Conservation (phyloP, 2,329 filamentous ascomycete species). For the Cercospora beticola region DNA sequence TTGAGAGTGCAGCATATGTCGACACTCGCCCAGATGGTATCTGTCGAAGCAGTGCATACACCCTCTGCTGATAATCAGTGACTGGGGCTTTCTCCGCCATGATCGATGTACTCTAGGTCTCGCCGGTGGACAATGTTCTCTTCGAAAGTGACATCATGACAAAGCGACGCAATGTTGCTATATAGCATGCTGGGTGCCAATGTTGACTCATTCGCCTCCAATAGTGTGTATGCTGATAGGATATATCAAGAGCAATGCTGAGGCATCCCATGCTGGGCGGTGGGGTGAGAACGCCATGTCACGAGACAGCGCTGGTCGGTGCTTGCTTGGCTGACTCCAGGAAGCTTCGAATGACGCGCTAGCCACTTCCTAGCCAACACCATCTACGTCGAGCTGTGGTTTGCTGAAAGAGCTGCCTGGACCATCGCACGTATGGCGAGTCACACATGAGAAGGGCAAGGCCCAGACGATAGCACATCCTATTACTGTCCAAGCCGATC, state of each 20-base stretch:
- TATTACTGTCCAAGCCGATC: not conserved
- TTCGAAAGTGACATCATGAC: not conserved
- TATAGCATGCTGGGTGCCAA: not conserved
- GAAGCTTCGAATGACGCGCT: slow-evolving; percentile 5
- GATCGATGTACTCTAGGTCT: not conserved
- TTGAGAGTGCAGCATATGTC: slow-evolving; percentile 69
- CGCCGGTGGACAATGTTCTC: too few relatives aligned
- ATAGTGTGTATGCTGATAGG: not conserved
- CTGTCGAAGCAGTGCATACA: slow-evolving; percentile 73
- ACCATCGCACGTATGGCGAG: slow-evolving; percentile 4
- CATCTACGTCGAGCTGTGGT: not conserved
- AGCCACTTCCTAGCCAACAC: slow-evolving; percentile 3
- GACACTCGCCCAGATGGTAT: slow-evolving; percentile 74
- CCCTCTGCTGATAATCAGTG: slow-evolving; percentile 35
- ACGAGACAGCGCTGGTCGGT: not conserved
- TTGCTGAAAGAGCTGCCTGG: not conserved
- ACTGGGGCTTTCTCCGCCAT: not conserved
- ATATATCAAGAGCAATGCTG: slow-evolving; percentile 5
- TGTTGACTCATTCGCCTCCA: not conserved
- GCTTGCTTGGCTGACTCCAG: not conserved
- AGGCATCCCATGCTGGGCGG: not conserved
- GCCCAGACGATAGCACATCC: not conserved
- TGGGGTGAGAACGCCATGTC: not conserved
- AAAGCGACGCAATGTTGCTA: not conserved
- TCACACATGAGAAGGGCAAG: not conserved